A percentile compares a stretch with the other conserved stretches of the same genome.
Evolutionary conservation across 2,329 filamentous ascomycete species (phyloP).

Genomic region (Sporothrix humicola): DNA sequence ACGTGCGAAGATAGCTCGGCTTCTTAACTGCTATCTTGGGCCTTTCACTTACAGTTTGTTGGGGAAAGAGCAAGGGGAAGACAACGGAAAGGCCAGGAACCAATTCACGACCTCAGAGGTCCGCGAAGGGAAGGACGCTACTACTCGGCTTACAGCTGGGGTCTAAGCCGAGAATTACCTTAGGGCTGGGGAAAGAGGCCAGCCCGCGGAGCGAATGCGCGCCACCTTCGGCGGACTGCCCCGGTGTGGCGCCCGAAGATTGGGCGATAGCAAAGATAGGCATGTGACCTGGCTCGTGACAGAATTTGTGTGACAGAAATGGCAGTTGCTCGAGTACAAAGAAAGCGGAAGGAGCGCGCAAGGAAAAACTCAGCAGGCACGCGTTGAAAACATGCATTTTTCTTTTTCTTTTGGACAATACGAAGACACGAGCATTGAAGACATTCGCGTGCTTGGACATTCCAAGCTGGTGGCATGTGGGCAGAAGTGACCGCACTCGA

Average conservation of each 20-base stretch:
- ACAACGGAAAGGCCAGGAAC: conserved; percentile 9
- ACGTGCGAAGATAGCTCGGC: conserved; percentile 16
- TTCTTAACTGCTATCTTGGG: background rate
- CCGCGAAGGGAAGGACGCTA: conserved; percentile 18
- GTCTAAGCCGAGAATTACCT: conserved; percentile 24
- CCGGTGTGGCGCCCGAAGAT: conserved; percentile 25
- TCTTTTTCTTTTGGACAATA: too few relatives aligned
- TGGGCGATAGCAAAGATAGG: background rate
- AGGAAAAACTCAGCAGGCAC: background rate
- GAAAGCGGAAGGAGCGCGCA: background rate
- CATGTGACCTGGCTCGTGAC: conserved; percentile 26
- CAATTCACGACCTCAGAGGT: conserved; percentile 17
- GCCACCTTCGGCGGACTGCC: conserved; percentile 21
- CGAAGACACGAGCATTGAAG: background rate
- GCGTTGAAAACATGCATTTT: background rate
- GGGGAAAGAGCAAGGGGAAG: background rate
- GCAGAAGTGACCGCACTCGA: background rate
- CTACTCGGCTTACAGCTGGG: conserved; percentile 28
- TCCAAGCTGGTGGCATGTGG: conserved; percentile 4
- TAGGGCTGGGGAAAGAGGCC: background rate
- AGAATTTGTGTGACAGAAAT: background rate
- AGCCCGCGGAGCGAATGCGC: background rate
- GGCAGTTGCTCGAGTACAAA: background rate
- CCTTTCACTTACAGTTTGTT: conserved; percentile 13
- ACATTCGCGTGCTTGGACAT: background rate